Base-by-base conservation (phyloP, 1,139 yeast genomes). In the Trichomonascaceae sp. region DNA sequence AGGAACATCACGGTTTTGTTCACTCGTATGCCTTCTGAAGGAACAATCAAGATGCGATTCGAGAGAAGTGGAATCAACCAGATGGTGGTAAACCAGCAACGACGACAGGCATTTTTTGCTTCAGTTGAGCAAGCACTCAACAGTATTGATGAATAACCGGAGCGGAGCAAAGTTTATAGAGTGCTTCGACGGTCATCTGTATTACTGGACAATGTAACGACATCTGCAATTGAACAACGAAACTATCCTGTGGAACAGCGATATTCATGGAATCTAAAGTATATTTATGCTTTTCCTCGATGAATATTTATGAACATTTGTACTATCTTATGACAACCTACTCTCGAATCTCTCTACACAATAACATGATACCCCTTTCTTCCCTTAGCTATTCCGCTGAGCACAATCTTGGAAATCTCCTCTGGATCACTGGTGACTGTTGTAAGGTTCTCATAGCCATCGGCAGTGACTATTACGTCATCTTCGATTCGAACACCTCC, bases 401-500 rank as follows among this genome's bases (percentile, higher is more conserved):
- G 79, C 41, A 91, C 95, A 59, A 91, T 87, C 61, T 76, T 76
- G 51, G 88, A 79, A 54, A 93, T 85, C 68, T 90, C 95, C 9
- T 76, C 78, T 1, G 97, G 91, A 67, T 91, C 95, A 55, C 86
- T 84, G 1, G 97, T 88, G 55, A 91, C 82, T 44, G 80, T 78
- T 3, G 97, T 93, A 56, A 91, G 73, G 64, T 88, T 87, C 64
- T 90, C 96, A 66, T 70, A 82, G 0, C 99, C 98, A 54, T 72
- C 73, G 52, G 77, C 77, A 1, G 96, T 88, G 50, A 93, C 84
- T 51, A 87, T 73, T 50, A 93, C 80, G 66, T 91, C 97, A 67
- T 93, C 99, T 70, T 93, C 99, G 58, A 93, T 89, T 70, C 99
- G 82, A 6, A 93, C 96, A 50, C 99, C 99, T 20, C 99, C 99